A percentile compares a stretch with the other conserved stretches of the same genome.
Evolutionary conservation across 1,284 basidiomycete species (phyloP).

Genomic region (Agaricales sp.): DNA sequence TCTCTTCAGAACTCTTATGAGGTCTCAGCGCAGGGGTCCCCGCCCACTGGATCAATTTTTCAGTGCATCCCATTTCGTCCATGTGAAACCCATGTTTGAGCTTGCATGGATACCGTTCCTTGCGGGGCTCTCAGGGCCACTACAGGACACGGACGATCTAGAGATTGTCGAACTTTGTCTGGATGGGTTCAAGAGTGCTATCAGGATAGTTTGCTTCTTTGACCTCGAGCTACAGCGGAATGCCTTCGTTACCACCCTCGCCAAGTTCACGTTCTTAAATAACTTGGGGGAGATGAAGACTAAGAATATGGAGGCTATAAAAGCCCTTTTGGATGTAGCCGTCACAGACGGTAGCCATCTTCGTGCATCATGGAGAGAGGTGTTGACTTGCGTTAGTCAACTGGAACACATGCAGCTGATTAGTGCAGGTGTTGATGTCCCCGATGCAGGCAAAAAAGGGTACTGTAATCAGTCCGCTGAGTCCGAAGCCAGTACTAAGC

Average conservation of each 20-base stretch:
- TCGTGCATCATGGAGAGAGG: constrained; percentile 93
- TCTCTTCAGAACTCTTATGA: constrained; percentile 83
- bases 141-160: constrained; percentile 88
- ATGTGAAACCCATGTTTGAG: constrained; percentile 96
- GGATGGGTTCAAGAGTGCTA: constrained; percentile 90
- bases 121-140: constrained; percentile 83
- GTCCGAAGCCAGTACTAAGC: constrained; percentile 7
- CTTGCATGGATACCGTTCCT: constrained; percentile 97
- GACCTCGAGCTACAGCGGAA: constrained; percentile 93
- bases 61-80: constrained; percentile 89
- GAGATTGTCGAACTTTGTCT: constrained; percentile 88
- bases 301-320: constrained; percentile 98
- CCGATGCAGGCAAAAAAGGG: constrained; percentile 76
- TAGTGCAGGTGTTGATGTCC: constrained; percentile 75
- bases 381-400: constrained; percentile 92
- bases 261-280: constrained; percentile 93
- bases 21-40: constrained; percentile 73
- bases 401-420: constrained; percentile 97
- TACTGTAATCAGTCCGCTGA: constrained; percentile 25
- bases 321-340: constrained; percentile 85
- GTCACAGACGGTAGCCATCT: constrained; percentile 91
- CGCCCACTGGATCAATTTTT: constrained; percentile 80
- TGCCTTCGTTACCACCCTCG: constrained; percentile 95
- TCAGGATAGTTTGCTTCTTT: constrained; percentile 89
- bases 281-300: constrained; percentile 97